Evolutionary conservation across 1,139 yeast species (phyloP).

Genomic region (Pichia kudriavzevii): DNA sequence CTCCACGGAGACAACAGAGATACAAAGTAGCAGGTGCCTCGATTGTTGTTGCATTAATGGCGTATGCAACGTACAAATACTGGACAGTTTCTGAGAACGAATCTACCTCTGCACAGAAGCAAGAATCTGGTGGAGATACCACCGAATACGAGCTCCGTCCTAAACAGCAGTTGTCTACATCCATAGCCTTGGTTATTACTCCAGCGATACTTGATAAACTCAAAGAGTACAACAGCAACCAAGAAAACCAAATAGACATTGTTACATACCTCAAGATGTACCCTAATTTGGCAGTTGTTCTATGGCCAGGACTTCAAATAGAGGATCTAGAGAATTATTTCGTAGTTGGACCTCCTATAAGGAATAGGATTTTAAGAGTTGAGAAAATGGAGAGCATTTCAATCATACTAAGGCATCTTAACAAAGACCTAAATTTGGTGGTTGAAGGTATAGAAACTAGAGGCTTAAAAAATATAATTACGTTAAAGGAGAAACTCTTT

Average conservation of each 20-base stretch:
- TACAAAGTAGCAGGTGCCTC: conserved; percentile 8
- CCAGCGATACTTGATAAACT: conserved; percentile 7
- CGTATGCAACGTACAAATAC: conserved; percentile 14
- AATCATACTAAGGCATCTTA: conserved; percentile 36
- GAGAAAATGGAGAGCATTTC: conserved; percentile 34
- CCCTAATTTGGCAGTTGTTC: conserved; percentile 22
- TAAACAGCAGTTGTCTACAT: conserved; percentile 6
- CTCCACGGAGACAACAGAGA: no score
- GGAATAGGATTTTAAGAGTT: conserved; percentile 32
- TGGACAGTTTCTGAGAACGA: not conserved
- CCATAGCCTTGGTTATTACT: conserved; percentile 19
- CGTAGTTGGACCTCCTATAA: conserved; percentile 20
- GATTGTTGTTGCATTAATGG: conserved; percentile 10
- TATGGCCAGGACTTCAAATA: conserved; percentile 27
- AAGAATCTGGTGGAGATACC: not conserved
- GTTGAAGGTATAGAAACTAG: conserved; percentile 15
- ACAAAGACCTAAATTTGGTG: conserved; percentile 29
- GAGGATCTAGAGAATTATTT: conserved; percentile 22
- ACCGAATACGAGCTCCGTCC: conserved; percentile 4
- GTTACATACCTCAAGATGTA: conserved; percentile 13
- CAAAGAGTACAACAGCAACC: conserved; percentile 5
- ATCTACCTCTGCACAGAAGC: not conserved
- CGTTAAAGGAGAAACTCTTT: conserved; percentile 12
- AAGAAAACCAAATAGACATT: conserved; percentile 14
- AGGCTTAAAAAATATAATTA: conserved; percentile 22